Conservation (phyloP, 169 alveolate genomes). For the Plasmodium billcollinsi region DNA sequence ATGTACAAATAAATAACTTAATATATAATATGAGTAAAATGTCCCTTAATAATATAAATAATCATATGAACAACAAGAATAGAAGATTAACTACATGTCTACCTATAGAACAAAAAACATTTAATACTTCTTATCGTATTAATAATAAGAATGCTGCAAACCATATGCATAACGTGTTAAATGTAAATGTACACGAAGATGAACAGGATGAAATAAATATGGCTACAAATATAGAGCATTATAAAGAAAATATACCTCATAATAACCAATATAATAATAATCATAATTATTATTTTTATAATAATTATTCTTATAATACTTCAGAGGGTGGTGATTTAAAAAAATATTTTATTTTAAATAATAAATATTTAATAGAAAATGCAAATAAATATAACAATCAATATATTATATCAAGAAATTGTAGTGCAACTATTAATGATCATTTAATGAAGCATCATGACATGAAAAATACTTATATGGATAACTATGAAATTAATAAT, state of each 20-base stretch:
- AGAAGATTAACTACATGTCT: too few species aligned
- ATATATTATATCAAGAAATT: background rate
- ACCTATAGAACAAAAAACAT: too few species aligned
- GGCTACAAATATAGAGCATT: background rate
- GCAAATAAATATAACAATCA: constrained; percentile 5
- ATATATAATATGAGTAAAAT: too few species aligned
- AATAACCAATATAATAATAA: background rate
- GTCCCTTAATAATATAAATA: too few species aligned
- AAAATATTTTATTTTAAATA: background rate
- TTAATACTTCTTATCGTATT: too few species aligned
- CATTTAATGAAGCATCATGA: background rate
- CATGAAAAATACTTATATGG: background rate
- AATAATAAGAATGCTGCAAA: too few species aligned
- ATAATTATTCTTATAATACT: background rate
- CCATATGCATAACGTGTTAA: too few species aligned
- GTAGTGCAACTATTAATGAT: background rate
- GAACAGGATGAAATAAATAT: background rate
- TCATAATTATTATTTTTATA: background rate
- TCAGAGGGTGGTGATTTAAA: background rate
- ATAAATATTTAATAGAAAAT: background rate
- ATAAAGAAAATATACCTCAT: background rate
- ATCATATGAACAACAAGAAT: too few species aligned
- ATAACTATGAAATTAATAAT: background rate
- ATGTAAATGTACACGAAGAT: background rate
- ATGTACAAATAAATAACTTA: too few species aligned